Evolutionary conservation across 768 basidiomycete species (phyloP).

Genomic region (Boletus subcaerulescens): DNA sequence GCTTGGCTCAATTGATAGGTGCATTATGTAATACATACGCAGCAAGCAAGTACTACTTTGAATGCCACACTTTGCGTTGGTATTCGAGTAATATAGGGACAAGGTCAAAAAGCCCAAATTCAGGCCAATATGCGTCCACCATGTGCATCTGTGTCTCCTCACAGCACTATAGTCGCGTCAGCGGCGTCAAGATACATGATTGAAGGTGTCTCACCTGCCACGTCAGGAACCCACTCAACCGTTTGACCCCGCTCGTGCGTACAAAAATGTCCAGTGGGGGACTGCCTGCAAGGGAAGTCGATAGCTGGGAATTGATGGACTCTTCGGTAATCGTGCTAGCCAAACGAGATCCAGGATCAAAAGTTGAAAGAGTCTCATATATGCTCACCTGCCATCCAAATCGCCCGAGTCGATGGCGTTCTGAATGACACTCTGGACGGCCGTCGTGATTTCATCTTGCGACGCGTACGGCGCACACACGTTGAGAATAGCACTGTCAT

Average conservation of each 20-base stretch:
- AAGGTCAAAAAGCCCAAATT: conserved; percentile 85
- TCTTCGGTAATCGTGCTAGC: conserved; percentile 58
- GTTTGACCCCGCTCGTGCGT: conserved; percentile 83
- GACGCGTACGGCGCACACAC: conserved; percentile 92
- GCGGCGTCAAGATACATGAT: background rate
- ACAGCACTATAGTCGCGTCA: conserved; percentile 50
- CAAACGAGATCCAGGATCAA: background rate
- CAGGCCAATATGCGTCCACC: conserved; percentile 84
- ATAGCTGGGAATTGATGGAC: conserved; percentile 62
- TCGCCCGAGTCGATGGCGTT: conserved; percentile 33
- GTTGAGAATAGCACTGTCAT: conserved; percentile 77
- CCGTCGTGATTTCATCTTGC: conserved; percentile 85
- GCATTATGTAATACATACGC: conserved; percentile 21
- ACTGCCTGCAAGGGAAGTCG: conserved; percentile 61
- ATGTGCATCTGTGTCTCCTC: conserved; percentile 89
- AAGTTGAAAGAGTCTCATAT: background rate
- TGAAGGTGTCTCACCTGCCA: conserved; percentile 74
- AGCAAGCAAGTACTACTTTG: background rate
- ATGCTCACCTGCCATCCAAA: conserved; percentile 26
- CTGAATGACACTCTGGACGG: conserved; percentile 45
- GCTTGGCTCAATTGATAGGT: background rate
- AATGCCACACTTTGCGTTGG: conserved; percentile 70
- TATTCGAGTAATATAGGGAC: conserved; percentile 85
- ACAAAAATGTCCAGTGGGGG: conserved; percentile 88
- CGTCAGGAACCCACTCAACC: conserved; percentile 67